These are phyloP conservation scores for Mycena vulgaris DNA, from an alignment of 768 basidiomycete species.

Conservation along the genomic window DNA sequence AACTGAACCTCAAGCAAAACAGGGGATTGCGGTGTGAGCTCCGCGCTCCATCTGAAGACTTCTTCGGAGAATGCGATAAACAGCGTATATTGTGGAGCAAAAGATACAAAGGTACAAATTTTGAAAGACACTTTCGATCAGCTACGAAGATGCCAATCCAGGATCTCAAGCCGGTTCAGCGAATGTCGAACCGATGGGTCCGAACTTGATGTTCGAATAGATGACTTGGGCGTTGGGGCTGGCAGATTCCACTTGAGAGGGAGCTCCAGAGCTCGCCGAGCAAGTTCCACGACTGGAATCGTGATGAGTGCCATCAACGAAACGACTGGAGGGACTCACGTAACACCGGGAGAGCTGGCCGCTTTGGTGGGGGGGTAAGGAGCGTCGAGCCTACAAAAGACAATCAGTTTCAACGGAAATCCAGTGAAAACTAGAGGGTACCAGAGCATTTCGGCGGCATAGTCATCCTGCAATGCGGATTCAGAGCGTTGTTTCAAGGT, in stretches of 20 bases:
- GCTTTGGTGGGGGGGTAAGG: slow-evolving; percentile 31
- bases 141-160: slow-evolving; percentile 22
- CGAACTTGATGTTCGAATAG: slow-evolving; percentile 32
- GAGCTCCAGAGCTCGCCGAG: slow-evolving; percentile 36
- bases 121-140: slow-evolving; percentile 17
- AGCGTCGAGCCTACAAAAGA: slow-evolving; percentile 23
- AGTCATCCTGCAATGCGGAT: slow-evolving; percentile 23
- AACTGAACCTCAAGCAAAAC: slow-evolving; percentile 15
- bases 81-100: slow-evolving; percentile 21
- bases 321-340: slow-evolving; percentile 26
- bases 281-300: slow-evolving; percentile 51
- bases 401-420: slow-evolving; percentile 17
- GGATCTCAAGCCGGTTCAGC: slow-evolving; percentile 17
- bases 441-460: slow-evolving; percentile 26
- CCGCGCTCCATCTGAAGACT: slow-evolving; percentile 18
- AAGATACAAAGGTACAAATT: slow-evolving; percentile 23
- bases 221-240: slow-evolving; percentile 28
- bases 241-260: slow-evolving; percentile 7
- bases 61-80: slow-evolving; percentile 22
- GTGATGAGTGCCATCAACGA: slow-evolving; percentile 5
- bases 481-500: slow-evolving; percentile 18
- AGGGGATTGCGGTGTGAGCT: slow-evolving; percentile 23
- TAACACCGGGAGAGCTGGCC: slow-evolving; percentile 26
- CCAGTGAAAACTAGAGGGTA: slow-evolving; percentile 2
- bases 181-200: slow-evolving; percentile 26